Evolutionary conservation across 2,329 filamentous ascomycete species (phyloP), one percentile per base, ranked within the genome.

Genomic region (Beauveria sp.): DNA sequence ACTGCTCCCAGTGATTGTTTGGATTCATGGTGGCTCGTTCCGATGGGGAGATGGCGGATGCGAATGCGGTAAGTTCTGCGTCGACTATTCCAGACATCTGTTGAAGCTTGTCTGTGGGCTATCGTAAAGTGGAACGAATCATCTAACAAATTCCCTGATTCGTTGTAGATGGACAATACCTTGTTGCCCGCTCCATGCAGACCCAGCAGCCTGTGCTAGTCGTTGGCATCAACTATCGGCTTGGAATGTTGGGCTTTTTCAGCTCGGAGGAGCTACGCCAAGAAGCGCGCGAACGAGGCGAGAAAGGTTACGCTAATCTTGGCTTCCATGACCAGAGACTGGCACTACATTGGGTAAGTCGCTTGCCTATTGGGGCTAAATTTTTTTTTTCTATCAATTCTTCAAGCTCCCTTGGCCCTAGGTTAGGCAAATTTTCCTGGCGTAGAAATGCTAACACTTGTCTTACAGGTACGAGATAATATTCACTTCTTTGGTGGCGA

Each of bases 401-500:
- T 31, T 31, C 10, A 31, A 1, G 10, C 31, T 31, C 31, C 1
- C 34, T 38, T 14, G 12, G 5, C 34, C 34, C 31, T 12, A 12
- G 9, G 3, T 3, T 12, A 12, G 9, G 3, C 8, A 3, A 14
- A 34, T 5, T 38, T 38, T 14, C 34, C 5, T 14, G 34, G 12
- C 34, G 34, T 5, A 6, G 9, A 38, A 34, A 14, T 38, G 12
- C 34, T 38, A 43, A 43, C 9, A 3, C 18, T 43, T 20, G 42
- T 43, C 18, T 20, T 20, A 5, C 9, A 43, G 42, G 42, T 43
- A 9, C 42, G n/a, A 20, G 83, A 86, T 64, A 86, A 88, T 66
- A 87, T 89, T 63, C 80, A 76, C 0, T 75, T 79, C 0, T 90
- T 89, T 69, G 87, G 87, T 2, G 87, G 87, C 2, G 86, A 89